Conservation (phyloP, 768 basidiomycete genomes). For the Pholiota molesta region DNA sequence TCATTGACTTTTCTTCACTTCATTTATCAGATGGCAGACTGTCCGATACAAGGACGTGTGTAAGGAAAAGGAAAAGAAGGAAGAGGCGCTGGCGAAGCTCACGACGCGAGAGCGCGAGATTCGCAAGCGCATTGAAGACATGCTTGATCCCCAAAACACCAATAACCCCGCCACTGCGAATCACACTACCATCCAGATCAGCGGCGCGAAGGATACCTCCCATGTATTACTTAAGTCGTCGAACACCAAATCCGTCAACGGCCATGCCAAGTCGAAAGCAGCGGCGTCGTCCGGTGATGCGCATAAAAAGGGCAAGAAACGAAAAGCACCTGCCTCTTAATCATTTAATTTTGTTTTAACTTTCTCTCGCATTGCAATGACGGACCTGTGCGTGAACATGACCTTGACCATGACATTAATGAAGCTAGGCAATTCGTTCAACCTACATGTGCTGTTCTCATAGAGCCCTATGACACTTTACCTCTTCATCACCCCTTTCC, state of each 20-base stretch:
- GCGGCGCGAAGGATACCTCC: slow-evolving; percentile 28
- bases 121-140: slow-evolving; percentile 76
- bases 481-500: not conserved
- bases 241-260: slow-evolving; percentile 47
- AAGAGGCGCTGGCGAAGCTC: slow-evolving; percentile 64
- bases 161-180: slow-evolving; percentile 8
- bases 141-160: slow-evolving; percentile 51
- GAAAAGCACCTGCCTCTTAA: slow-evolving; percentile 43
- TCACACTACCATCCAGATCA: slow-evolving; percentile 14
- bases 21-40: slow-evolving; percentile 68
- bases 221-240: slow-evolving; percentile 38
- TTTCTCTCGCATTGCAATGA: slow-evolving; percentile 18
- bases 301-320: slow-evolving; percentile 62
- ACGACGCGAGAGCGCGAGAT: slow-evolving; percentile 79
- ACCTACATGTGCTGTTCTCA: slow-evolving; percentile 11
- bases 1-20: slow-evolving; percentile 9
- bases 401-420: slow-evolving; percentile 8
- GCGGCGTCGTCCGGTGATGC: slow-evolving; percentile 42
- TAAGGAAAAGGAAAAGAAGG: slow-evolving; percentile 78
- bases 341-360: slow-evolving; percentile 28
- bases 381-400: slow-evolving; percentile 13
- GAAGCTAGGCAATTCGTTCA: slow-evolving; percentile 2
- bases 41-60: slow-evolving; percentile 72
- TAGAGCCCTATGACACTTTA: not conserved
- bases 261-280: slow-evolving; percentile 43